Conservation (phyloP, 202 grass and related monocot genomes). For the Miscanthus sacchariflorus region DNA sequence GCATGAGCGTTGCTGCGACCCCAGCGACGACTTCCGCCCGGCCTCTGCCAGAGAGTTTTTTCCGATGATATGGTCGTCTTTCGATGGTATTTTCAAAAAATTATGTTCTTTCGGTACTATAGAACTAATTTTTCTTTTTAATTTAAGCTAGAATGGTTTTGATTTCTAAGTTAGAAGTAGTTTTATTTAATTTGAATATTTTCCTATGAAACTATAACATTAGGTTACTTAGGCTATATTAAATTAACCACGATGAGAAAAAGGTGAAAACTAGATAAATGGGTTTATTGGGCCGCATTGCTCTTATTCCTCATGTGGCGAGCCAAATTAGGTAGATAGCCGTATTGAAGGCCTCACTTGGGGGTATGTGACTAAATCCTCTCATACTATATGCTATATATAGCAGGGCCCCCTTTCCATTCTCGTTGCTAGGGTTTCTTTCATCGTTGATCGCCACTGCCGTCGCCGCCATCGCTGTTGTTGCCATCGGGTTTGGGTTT, state of each 20-base stretch:
- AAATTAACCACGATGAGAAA: not conserved
- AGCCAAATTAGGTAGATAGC: not conserved
- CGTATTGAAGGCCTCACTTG: not conserved
- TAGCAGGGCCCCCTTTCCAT: not conserved
- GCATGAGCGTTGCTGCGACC: too few species aligned
- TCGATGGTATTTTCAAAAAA: too few species aligned
- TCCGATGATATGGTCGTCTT: too few species aligned
- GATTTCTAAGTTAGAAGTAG: not conserved
- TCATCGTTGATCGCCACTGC: not conserved
- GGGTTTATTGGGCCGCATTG: not conserved
- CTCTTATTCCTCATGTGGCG: not conserved
- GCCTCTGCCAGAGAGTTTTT: too few species aligned
- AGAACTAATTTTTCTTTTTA: too few species aligned
- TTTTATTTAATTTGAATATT: not conserved
- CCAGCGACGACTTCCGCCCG: too few species aligned
- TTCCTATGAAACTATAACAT: not conserved
- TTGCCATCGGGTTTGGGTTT: not conserved
- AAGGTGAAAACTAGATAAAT: not conserved
- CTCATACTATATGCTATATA: not conserved
- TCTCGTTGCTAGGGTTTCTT: not conserved
- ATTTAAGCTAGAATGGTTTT: not conserved
- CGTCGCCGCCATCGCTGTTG: too few species aligned
- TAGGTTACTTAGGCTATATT: not conserved
- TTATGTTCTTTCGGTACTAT: too few species aligned
- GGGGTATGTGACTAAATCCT: not conserved